Evolutionary conservation across 495 filamentous ascomycete genomes (phyloP).

Genomic region (Glutinoglossum americanum): DNA sequence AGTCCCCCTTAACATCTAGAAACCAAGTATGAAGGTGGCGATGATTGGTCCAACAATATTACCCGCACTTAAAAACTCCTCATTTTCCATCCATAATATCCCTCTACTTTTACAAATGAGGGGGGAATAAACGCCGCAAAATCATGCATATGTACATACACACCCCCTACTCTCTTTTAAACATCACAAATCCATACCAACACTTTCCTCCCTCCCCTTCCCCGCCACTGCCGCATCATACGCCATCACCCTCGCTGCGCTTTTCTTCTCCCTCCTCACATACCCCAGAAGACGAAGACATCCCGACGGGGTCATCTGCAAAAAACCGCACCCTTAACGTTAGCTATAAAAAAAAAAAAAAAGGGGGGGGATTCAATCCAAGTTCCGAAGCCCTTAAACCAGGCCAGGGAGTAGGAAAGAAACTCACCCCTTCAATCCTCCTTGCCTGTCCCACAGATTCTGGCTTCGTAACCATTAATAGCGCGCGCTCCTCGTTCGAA

Average conservation of each 20-base stretch:
- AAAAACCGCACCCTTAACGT: no score
- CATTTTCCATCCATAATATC: no score
- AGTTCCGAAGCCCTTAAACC: no score
- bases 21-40: no score
- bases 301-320: constrained; percentile 1
- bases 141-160: no score
- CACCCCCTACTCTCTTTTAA: not conserved
- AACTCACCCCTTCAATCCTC: constrained; percentile 53
- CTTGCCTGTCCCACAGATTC: constrained; percentile 76
- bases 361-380: no score
- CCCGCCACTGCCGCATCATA: not conserved
- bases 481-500: constrained; percentile 51
- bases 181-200: not conserved
- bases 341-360: no score
- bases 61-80: no score
- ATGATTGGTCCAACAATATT: no score
- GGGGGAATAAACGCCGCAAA: no score
- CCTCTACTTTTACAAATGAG: no score
- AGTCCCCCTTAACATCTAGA: no score
- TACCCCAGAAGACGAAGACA: not conserved
- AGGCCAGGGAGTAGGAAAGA: not conserved
- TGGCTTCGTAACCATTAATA: constrained; percentile 47
- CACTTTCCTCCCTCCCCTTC: not conserved
- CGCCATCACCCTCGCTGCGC: not conserved
- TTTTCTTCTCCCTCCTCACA: not conserved